Conservation (phyloP, 2,329 filamentous ascomycete species). For the Ascomycota sp. region DNA sequence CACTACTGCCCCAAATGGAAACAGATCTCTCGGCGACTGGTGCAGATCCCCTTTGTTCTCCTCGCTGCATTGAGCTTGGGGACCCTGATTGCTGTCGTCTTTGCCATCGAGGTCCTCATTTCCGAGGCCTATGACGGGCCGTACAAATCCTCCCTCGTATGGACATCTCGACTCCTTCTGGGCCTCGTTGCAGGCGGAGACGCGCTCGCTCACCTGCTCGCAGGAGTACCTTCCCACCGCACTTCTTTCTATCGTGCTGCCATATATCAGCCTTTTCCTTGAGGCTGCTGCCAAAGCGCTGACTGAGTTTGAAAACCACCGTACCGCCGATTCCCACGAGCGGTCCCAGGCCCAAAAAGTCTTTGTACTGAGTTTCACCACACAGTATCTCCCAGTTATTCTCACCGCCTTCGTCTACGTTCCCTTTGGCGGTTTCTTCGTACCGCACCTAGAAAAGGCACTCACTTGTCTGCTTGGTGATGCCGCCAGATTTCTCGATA, state of each 20-base stretch:
- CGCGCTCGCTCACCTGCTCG: not conserved
- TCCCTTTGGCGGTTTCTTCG: constrained; percentile 44
- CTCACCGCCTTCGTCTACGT: constrained; percentile 63
- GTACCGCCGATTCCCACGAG: constrained; percentile 45
- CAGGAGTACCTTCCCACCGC: constrained; percentile 52
- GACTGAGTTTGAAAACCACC: constrained; percentile 54
- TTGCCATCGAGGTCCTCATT: constrained; percentile 53
- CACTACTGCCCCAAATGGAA: constrained; percentile 42
- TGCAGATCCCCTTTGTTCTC: constrained; percentile 47
- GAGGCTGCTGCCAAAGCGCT: constrained; percentile 39
- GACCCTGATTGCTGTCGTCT: constrained; percentile 43
- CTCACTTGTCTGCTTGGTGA: constrained; percentile 17
- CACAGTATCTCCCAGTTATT: constrained; percentile 53
- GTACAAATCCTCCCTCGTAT: constrained; percentile 38
- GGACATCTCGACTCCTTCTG: not conserved
- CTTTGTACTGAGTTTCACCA: constrained; percentile 61
- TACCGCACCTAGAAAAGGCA: constrained; percentile 43
- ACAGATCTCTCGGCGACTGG: constrained; percentile 39
- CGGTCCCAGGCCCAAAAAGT: constrained; percentile 50
- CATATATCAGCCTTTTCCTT: constrained; percentile 39
- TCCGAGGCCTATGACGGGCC: constrained; percentile 52
- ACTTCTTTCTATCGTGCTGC: constrained; percentile 42
- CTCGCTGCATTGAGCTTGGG: constrained; percentile 36
- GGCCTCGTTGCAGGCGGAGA: no score
- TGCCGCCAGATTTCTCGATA: constrained; percentile 27